Evolutionary conservation across 2,329 filamentous ascomycete species (phyloP).

Genomic region (Cercospora sojina): DNA sequence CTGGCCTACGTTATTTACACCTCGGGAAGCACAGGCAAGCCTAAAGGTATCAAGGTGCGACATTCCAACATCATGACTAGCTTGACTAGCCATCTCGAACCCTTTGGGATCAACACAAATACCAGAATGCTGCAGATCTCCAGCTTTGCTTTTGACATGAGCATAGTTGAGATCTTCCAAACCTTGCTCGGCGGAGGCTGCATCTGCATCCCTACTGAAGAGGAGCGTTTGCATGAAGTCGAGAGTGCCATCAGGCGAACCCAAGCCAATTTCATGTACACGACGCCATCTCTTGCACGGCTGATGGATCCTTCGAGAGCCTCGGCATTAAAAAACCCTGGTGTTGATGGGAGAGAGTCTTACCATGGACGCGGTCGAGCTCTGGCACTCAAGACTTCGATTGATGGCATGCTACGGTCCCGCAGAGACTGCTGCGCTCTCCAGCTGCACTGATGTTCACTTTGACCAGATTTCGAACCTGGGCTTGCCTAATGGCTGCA

Average conservation of each 20-base stretch:
- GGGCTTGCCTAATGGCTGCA: background rate
- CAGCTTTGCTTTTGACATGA: conserved; percentile 23
- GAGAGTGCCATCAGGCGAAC: background rate
- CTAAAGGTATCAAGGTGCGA: conserved; percentile 12
- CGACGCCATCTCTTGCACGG: background rate
- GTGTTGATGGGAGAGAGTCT: background rate
- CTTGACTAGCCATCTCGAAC: background rate
- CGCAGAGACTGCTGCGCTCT: background rate
- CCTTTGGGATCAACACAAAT: background rate
- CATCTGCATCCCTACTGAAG: conserved; percentile 30
- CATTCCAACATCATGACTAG: conserved; percentile 2
- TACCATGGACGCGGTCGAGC: background rate
- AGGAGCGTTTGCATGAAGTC: background rate
- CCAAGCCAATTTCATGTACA: background rate
- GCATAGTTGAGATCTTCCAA: conserved; percentile 7
- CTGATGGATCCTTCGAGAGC: background rate
- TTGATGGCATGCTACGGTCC: background rate
- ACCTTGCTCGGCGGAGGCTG: conserved; percentile 20
- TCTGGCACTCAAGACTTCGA: background rate
- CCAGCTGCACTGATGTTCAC: background rate
- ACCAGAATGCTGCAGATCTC: conserved; percentile 18
- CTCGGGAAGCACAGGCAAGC: conserved; percentile 15
- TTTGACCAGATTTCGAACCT: background rate
- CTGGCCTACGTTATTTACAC: conserved; percentile 13
- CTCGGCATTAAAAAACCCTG: background rate